Conservation (phyloP, 2,329 filamentous ascomycete genomes). For the Aspergillus fischeri region DNA sequence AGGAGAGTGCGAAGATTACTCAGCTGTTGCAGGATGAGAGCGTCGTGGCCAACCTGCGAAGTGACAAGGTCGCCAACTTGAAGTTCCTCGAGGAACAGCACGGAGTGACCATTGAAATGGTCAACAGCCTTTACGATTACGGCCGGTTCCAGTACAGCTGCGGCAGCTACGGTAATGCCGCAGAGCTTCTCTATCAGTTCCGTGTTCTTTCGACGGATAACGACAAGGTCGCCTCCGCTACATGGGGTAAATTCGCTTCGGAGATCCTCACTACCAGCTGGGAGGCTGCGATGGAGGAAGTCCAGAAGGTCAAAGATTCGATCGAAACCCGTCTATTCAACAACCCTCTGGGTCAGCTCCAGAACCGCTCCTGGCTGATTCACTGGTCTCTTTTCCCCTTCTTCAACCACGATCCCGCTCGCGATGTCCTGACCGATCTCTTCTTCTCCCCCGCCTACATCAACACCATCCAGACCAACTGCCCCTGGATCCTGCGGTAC, state of each 20-base stretch:
- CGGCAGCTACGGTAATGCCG: constrained; percentile 84
- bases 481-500: constrained; percentile 95
- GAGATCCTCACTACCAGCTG: constrained; percentile 95
- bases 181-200: constrained; percentile 95
- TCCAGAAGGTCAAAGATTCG: constrained; percentile 82
- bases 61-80: constrained; percentile 98
- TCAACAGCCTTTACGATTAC: constrained; percentile 91
- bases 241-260: constrained; percentile 95
- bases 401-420: constrained; percentile 92
- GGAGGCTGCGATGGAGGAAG: constrained; percentile 87
- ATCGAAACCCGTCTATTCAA: constrained; percentile 95
- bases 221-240: constrained; percentile 92
- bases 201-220: constrained; percentile 96
- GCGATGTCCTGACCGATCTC: constrained; percentile 87
- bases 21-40: constrained; percentile 82
- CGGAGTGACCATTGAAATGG: constrained; percentile 90
- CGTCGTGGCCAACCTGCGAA: constrained; percentile 84
- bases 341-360: constrained; percentile 91
- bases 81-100: constrained; percentile 96
- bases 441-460: constrained; percentile 98
- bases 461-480: constrained; percentile 98
- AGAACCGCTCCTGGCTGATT: constrained; percentile 93
- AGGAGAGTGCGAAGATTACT: constrained; percentile 83
- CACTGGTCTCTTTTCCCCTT: constrained; percentile 99
- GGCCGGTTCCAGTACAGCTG: constrained; percentile 98